Base-by-base conservation (phyloP, 129 eudicot species). In the Heracleum sosnowskyi region DNA sequence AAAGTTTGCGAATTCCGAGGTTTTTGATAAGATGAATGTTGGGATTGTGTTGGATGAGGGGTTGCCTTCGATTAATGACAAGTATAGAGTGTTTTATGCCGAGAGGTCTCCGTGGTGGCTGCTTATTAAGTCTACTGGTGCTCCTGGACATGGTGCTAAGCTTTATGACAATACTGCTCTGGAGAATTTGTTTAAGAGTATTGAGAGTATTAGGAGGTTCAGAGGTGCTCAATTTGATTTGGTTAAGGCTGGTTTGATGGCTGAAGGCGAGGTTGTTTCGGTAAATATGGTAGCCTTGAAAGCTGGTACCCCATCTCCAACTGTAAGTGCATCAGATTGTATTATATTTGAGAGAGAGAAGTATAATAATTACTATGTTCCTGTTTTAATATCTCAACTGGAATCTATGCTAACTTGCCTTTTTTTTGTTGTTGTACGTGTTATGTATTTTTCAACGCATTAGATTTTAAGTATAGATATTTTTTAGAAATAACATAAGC, bases 141-240 rank as follows among this genome's bases (percentile, higher is more conserved):
- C 90, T 1, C 97, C 99, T 49, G 99, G 97, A 1, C 99, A 92
- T 33, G 99, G 99, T 47, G 94, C 99, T 18, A 96, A 90, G 88
- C 90, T 96, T 45, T 96, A 96, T 76, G 99, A 96, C 71, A 87
- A 89, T 40, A 83, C 96, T 42, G 99, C 97, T 0, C 83, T 92
- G 96, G 99, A 90, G 84, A 96, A 96, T 90, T 73, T 96, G 81
- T 69, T 92, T 40, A 90, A 92, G 90, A 96, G 99, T 83, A 82
- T 96, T 13, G 99, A 96, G 87, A 96, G 87, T 75, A 86, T 96
- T 7, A 86, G 92, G 89, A 90, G 99, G 87, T 96, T 91, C 69
- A 91, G 97, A 77, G 94, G 88, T 11, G 69, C 99, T 41, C 99
- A 92, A 85, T 90, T 96, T 86, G 99, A 96, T 81, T 83, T 96